phyloP scores from a whole-genome alignment of 805 yeast species.

The Kregervanrija pseudodelftensis region DNA sequence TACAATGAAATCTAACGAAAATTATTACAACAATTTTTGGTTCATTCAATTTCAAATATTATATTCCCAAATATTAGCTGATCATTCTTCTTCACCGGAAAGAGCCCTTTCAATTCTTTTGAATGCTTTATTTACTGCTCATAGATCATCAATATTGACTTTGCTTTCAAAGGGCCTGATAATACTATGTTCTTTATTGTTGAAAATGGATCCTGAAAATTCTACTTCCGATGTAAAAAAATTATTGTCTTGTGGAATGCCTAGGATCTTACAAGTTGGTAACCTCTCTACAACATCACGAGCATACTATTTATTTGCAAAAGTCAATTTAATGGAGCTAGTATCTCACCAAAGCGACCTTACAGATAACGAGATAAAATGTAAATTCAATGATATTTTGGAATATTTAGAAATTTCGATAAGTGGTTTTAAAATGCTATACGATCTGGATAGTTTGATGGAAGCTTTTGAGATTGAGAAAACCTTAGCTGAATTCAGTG shows the following conservation, averaged over 20 bases:
- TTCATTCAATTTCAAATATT: conserved; percentile 40
- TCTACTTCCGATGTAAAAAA: conserved; percentile 34
- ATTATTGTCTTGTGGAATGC: conserved; percentile 36
- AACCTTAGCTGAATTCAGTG: conserved; percentile 25
- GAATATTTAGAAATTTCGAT: conserved; percentile 37
- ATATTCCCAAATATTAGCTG: conserved; percentile 37
- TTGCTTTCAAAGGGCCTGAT: conserved; percentile 41
- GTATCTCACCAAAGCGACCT: neutral
- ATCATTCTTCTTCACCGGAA: conserved; percentile 34
- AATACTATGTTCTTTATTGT: conserved; percentile 38
- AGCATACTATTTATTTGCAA: conserved; percentile 29
- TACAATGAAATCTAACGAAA: conserved; percentile 15
- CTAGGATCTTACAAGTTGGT: conserved; percentile 35
- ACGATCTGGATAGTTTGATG: conserved; percentile 32
- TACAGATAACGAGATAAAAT: neutral
- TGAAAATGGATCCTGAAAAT: conserved; percentile 25
- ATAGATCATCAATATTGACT: conserved; percentile 37
- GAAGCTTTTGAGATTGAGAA: conserved; percentile 35
- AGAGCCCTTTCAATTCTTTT: conserved; percentile 44
- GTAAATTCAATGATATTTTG: conserved; percentile 26
- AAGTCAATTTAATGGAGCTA: conserved; percentile 13
- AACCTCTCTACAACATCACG: conserved; percentile 33
- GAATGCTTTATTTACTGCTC: conserved; percentile 43
- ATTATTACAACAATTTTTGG: conserved; percentile 34
- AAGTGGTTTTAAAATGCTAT: conserved; percentile 34